Conservation (phyloP, 805 yeast species). For the Saccharomyces kudriavzevii region DNA sequence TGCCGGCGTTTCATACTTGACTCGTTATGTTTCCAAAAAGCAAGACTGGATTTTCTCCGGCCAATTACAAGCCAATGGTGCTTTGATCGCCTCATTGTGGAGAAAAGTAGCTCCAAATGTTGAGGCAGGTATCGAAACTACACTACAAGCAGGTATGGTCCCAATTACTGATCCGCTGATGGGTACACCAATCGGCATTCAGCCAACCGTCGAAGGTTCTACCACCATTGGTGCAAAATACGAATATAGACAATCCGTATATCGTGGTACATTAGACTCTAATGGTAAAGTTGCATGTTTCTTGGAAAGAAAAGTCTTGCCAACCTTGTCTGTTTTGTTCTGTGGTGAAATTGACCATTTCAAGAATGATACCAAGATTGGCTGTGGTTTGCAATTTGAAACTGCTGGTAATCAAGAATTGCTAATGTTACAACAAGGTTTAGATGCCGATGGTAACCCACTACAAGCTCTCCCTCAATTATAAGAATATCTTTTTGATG, state of each 20-base stretch:
- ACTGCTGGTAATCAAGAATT: conserved; percentile 90
- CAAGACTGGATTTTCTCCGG: conserved; percentile 91
- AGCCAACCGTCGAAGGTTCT: conserved; percentile 80
- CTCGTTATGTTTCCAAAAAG: conserved; percentile 64
- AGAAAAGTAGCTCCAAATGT: conserved; percentile 86
- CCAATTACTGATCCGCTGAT: conserved; percentile 69
- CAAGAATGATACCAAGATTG: conserved; percentile 70
- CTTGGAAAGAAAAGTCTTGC: conserved; percentile 88
- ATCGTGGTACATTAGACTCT: conserved; percentile 91
- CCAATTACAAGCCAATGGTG: conserved; percentile 88
- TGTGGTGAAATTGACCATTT: conserved; percentile 88
- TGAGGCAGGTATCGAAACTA: conserved; percentile 90
- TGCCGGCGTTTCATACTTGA: conserved; percentile 81
- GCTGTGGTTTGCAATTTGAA: conserved; percentile 93
- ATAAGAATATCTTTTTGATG: conserved; percentile 14
- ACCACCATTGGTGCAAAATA: conserved; percentile 95
- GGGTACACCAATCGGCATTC: conserved; percentile 74
- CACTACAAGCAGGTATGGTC: conserved; percentile 64
- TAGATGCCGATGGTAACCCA: conserved; percentile 81
- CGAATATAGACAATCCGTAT: conserved; percentile 92
- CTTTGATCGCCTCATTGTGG: conserved; percentile 84
- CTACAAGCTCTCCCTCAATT: conserved; percentile 68
- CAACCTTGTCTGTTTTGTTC: conserved; percentile 81
- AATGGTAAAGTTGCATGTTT: conserved; percentile 84
- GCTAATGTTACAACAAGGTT: conserved; percentile 83